These are phyloP conservation scores for Ochetophila trinervis DNA, from an alignment of 306 rosid genomes.

Conservation along the genomic window DNA sequence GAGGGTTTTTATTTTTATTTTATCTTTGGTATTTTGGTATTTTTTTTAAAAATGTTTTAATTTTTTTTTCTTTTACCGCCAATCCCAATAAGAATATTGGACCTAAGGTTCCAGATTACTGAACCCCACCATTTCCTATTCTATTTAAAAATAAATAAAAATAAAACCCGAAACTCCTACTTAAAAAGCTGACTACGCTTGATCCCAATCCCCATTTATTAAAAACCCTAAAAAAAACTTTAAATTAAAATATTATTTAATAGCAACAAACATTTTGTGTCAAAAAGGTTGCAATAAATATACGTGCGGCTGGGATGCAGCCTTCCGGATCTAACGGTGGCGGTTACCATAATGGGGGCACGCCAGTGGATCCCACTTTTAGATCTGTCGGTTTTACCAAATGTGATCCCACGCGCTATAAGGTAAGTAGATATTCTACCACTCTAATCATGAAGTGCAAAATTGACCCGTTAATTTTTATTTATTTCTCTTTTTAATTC, in stretches of 20 bases:
- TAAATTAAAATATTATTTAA: background rate
- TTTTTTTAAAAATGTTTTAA: background rate
- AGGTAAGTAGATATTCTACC: background rate
- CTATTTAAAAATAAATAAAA: conserved; percentile 4
- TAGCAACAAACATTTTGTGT: conserved; percentile 1
- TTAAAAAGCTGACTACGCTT: conserved; percentile 59
- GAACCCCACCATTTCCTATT: conserved; percentile 33
- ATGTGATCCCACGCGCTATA: conserved; percentile 42
- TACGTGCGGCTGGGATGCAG: conserved; percentile 63
- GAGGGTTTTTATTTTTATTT: conserved; percentile 18
- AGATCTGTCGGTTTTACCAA: conserved; percentile 58
- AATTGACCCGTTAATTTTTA: background rate
- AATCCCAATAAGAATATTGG: conserved; percentile 99
- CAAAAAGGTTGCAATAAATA: conserved; percentile 19
- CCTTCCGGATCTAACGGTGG: conserved; percentile 69
- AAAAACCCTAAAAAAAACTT: background rate
- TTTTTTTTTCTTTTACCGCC: conserved; percentile 28
- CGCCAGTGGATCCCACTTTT: conserved; percentile 35
- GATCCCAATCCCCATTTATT: too few species aligned
- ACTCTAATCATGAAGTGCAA: background rate
- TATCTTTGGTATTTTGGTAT: background rate
- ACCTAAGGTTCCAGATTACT: conserved; percentile 46
- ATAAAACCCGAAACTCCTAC: too few species aligned
- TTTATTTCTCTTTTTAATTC: too few species aligned
- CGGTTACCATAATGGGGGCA: conserved; percentile 60